Evolutionary conservation across 2,329 filamentous ascomycete genomes (phyloP).

Genomic region (Aspergillus pseudoterreus): DNA sequence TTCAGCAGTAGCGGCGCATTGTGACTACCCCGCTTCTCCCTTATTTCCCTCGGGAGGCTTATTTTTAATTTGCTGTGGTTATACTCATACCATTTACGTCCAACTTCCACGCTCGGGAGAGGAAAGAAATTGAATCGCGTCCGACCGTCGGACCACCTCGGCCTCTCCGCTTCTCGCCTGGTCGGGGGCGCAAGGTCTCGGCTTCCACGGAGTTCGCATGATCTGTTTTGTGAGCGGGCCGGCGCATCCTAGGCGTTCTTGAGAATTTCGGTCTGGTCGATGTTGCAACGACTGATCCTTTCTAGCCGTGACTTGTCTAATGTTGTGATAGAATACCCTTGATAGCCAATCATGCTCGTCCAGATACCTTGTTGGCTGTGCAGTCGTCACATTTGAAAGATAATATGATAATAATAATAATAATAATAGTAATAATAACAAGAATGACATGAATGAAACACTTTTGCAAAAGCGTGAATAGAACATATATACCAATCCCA

Average conservation of each 20-base stretch:
- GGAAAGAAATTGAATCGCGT: background rate
- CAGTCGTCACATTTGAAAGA: background rate
- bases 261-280: conserved; percentile 6
- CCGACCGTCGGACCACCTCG: background rate
- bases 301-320: conserved; percentile 3
- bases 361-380: background rate
- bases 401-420: too few species aligned
- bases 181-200: conserved; percentile 5
- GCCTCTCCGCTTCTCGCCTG: background rate
- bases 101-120: background rate
- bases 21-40: background rate
- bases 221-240: conserved; percentile 11
- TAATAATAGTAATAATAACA: too few species aligned
- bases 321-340: conserved; percentile 12
- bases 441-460: too few species aligned
- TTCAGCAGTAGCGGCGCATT: background rate
- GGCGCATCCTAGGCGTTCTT: conserved; percentile 27
- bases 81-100: background rate
- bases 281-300: background rate
- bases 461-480: background rate
- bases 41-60: background rate
- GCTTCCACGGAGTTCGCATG: conserved; percentile 13
- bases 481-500: conserved; percentile 1
- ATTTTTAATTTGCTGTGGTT: background rate
- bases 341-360: background rate